phyloP scores from a whole-genome alignment of 2,329 filamentous ascomycete genomes.

The Domatiomyces catenatus region DNA sequence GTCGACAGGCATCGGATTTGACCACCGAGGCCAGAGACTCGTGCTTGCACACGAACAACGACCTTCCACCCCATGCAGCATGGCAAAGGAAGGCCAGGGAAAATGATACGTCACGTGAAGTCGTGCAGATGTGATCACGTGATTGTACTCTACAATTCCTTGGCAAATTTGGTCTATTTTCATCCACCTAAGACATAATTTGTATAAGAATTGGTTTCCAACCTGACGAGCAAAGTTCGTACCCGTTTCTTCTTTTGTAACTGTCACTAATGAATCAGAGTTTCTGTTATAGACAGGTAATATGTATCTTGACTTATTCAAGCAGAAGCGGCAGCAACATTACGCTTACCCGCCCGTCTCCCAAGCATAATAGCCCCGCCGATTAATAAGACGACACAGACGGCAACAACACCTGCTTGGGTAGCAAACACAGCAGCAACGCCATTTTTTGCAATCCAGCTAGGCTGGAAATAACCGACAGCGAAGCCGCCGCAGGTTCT shows the following conservation, averaged over 20 bases:
- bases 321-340: neutral
- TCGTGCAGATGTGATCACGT: no score
- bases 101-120: neutral
- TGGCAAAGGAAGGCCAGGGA: neutral
- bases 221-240: no score
- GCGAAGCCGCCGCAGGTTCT: constrained; percentile 26
- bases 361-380: constrained; percentile 16
- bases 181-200: no score
- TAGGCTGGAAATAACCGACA: constrained; percentile 25
- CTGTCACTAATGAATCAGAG: no score
- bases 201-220: no score
- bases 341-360: constrained; percentile 1
- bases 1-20: neutral
- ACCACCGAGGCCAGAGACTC: neutral
- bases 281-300: no score
- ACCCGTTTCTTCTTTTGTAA: no score
- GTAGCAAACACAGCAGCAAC: constrained; percentile 22
- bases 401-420: constrained; percentile 21
- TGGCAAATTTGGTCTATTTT: no score
- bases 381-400: constrained; percentile 19
- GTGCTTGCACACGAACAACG: neutral
- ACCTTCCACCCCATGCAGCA: neutral
- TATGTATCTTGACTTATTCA: neutral
- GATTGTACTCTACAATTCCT: no score
- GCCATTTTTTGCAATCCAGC: constrained; percentile 22